These are phyloP conservation scores for Phytophthora vignae DNA, from an alignment of 352 stramenopile genomes.

Conservation along the genomic window DNA sequence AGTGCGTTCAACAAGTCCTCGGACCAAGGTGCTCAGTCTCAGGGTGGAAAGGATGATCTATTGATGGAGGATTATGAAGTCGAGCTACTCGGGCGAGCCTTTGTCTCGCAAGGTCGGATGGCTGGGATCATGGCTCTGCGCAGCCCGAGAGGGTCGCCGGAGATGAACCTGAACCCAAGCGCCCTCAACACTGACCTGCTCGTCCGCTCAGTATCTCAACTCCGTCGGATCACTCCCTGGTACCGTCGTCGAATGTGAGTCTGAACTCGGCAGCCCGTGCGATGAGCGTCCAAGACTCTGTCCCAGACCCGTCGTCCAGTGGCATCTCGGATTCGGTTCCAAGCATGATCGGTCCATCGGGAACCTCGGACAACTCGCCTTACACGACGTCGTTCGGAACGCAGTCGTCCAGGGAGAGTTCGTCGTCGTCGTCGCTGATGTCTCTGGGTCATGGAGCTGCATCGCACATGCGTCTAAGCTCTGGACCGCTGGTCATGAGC, in stretches of 20 bases:
- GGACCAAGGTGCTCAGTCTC: constrained; percentile 1
- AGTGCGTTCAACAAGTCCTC: neutral
- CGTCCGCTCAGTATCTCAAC: neutral
- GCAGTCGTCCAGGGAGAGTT: too few relatives aligned
- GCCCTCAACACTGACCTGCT: neutral
- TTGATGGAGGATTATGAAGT: neutral
- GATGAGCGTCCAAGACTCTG: neutral
- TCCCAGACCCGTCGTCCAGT: neutral
- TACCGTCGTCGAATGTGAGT: neutral
- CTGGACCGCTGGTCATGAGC: neutral
- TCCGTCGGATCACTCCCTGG: neutral
- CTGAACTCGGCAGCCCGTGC: neutral
- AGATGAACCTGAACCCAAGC: constrained; percentile 1
- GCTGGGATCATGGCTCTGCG: neutral
- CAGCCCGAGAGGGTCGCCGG: neutral
- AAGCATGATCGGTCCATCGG: neutral
- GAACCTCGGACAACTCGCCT: neutral
- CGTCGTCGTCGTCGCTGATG: too few relatives aligned
- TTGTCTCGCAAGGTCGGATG: neutral
- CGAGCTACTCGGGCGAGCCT: neutral
- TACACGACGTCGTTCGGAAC: too few relatives aligned
- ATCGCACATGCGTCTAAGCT: too few relatives aligned
- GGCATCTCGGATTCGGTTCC: neutral
- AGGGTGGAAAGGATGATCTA: neutral
- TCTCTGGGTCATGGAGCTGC: too few relatives aligned